These are phyloP conservation scores for Condylostoma magnum DNA, from an alignment of 169 alveolate genomes.

Conservation along the genomic window DNA sequence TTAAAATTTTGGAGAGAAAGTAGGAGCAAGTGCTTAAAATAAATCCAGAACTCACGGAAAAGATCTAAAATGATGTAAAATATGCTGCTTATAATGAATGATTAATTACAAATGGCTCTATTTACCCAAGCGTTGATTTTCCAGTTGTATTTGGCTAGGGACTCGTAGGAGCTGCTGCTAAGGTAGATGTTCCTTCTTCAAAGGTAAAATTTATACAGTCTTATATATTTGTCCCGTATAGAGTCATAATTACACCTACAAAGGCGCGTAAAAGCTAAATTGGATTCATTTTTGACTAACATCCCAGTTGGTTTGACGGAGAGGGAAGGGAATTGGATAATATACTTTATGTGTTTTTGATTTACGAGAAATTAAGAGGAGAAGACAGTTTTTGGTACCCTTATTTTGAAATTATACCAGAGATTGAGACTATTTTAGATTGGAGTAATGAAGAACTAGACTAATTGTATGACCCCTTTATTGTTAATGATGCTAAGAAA, in stretches of 20 bases:
- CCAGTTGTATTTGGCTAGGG: neutral
- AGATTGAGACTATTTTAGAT: neutral
- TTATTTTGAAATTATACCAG: neutral
- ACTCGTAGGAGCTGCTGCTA: conserved; percentile 9
- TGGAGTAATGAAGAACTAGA: neutral
- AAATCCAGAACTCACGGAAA: too few species aligned
- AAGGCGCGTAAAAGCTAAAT: conserved; percentile 6
- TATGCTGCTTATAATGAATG: neutral
- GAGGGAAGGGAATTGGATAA: neutral
- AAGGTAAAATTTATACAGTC: too few species aligned
- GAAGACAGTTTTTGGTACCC: conserved; percentile 30
- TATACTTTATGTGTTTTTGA: neutral
- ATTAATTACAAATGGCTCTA: neutral
- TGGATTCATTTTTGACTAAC: neutral
- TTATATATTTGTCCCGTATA: conserved; percentile 17
- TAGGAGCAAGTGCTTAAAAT: too few species aligned
- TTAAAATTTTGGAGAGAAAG: too few species aligned
- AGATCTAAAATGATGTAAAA: neutral
- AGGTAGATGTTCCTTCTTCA: conserved; percentile 1
- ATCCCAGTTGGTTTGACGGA: neutral
- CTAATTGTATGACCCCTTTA: conserved; percentile 1
- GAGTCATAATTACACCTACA: neutral
- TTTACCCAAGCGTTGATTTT: conserved; percentile 7
- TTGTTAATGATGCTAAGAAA: neutral
- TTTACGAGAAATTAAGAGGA: conserved; percentile 17